phyloP scores from a whole-genome alignment of 2,329 filamentous ascomycete species.

The Claviceps maximensis region DNA sequence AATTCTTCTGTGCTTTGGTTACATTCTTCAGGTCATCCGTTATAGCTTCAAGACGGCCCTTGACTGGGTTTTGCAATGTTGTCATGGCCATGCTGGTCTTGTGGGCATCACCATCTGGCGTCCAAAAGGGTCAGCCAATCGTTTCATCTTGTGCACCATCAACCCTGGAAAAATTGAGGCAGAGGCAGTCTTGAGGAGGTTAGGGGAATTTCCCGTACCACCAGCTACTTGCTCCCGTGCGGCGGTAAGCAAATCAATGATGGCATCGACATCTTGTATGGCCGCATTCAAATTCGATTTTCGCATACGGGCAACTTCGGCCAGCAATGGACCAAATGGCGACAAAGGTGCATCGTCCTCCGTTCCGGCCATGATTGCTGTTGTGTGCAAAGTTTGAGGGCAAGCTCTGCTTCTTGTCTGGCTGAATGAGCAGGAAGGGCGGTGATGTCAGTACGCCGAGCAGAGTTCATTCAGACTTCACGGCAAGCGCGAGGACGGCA shows the following conservation, averaged over 20 bases:
- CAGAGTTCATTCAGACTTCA: not conserved
- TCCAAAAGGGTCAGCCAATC: slow-evolving; percentile 8
- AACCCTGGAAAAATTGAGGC: not conserved
- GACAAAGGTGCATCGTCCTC: slow-evolving; percentile 25
- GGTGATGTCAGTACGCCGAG: not conserved
- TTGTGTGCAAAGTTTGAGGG: not conserved
- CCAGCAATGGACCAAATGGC: slow-evolving; percentile 45
- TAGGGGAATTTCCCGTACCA: slow-evolving; percentile 33
- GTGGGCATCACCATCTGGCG: slow-evolving; percentile 27
- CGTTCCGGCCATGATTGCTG: slow-evolving; percentile 20
- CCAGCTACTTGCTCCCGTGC: slow-evolving; percentile 62
- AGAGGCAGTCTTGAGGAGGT: not conserved
- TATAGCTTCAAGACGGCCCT: slow-evolving; percentile 65
- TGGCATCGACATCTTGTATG: slow-evolving; percentile 67
- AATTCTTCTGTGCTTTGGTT: slow-evolving; percentile 68
- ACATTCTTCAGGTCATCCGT: slow-evolving; percentile 73
- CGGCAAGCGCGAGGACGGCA: not conserved
- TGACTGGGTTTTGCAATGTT: slow-evolving; percentile 76
- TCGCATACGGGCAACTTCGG: slow-evolving; percentile 61
- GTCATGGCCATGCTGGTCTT: slow-evolving; percentile 62
- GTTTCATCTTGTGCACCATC: slow-evolving; percentile 1
- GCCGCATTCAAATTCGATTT: slow-evolving; percentile 55
- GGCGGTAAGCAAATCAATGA: slow-evolving; percentile 62
- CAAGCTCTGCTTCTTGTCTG: not conserved
- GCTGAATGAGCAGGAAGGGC: not conserved